A percentile compares a stretch with the other conserved stretches of the same genome.
These are phyloP conservation scores for Phytophthora podocarpi DNA, from an alignment of 352 stramenopile species.

Conservation along the genomic window DNA sequence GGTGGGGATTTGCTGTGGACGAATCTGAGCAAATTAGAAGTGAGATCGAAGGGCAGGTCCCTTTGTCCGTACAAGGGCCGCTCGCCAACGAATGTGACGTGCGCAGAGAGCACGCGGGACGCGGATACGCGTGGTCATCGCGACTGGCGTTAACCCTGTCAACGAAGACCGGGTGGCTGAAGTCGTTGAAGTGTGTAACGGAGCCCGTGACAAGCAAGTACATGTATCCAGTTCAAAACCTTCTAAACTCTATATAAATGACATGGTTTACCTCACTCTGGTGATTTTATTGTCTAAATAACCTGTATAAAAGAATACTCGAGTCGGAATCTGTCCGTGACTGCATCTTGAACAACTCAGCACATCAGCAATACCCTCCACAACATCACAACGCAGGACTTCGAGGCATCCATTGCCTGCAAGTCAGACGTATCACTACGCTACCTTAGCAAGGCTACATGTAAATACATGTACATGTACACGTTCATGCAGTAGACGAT, in stretches of 20 bases:
- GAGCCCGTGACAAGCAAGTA: conserved; percentile 18
- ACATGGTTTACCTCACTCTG: neutral
- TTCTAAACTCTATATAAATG: neutral
- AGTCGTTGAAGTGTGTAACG: conserved; percentile 22
- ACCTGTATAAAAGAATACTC: conserved; percentile 7
- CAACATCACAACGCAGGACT: neutral
- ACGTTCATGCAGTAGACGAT: too few species aligned
- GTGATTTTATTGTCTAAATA: neutral
- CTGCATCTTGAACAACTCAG: neutral
- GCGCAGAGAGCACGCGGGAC: conserved; percentile 25
- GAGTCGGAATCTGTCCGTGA: conserved; percentile 14
- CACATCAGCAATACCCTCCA: neutral
- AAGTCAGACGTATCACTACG: too few species aligned
- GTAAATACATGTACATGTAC: too few species aligned
- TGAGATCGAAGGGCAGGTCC: conserved; percentile 6
- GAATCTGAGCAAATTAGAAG: conserved; percentile 26
- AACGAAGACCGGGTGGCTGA: neutral
- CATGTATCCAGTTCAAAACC: conserved; percentile 21
- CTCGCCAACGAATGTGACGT: conserved; percentile 25
- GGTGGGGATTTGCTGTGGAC: conserved; percentile 20
- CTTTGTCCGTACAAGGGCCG: neutral
- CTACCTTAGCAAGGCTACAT: too few species aligned
- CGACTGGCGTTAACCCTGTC: conserved; percentile 18
- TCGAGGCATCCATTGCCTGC: neutral
- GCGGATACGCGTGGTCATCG: conserved; percentile 12